A percentile compares a stretch with the other conserved stretches of the same genome.
These are phyloP conservation scores for Grigorovia transvaalensis DNA, from an alignment of 805 yeast genomes.

Conservation along the genomic window DNA sequence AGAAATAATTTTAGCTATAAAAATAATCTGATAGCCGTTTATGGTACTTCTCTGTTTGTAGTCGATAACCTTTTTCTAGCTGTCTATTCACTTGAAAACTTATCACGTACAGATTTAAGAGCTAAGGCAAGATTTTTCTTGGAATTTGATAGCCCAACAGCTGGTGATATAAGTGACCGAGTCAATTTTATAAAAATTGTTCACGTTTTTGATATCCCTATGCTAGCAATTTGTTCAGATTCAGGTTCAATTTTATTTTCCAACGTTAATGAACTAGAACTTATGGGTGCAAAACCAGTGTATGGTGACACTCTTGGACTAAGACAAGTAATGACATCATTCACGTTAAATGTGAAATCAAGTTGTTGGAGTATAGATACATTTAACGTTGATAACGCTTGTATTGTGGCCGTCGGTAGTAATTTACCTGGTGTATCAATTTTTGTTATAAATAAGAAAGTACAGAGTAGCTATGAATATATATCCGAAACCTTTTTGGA, in stretches of 20 bases:
- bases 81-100: conserved; percentile 6
- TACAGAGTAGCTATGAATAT: background rate
- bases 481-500: background rate
- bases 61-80: conserved; percentile 6
- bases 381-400: background rate
- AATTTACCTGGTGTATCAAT: conserved; percentile 15
- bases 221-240: conserved; percentile 40
- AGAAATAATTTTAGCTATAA: conserved; percentile 3
- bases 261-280: conserved; percentile 8
- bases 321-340: background rate
- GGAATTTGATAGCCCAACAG: background rate
- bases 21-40: conserved; percentile 9
- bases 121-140: background rate
- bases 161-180: background rate
- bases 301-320: too few relatives aligned
- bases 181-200: background rate
- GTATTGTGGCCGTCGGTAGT: conserved; percentile 16
- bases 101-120: background rate
- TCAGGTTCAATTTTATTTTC: conserved; percentile 42
- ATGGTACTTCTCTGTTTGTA: conserved; percentile 7
- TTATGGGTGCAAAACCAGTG: background rate
- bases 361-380: conserved; percentile 22
- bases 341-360: conserved; percentile 6
- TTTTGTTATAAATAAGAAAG: conserved; percentile 1
- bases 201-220: background rate